Percentiles rank a stretch among this genome's conserved stretches.
Evolutionary conservation across 2,329 filamentous ascomycete genomes (phyloP).

Genomic region (Clarireedia sp.): DNA sequence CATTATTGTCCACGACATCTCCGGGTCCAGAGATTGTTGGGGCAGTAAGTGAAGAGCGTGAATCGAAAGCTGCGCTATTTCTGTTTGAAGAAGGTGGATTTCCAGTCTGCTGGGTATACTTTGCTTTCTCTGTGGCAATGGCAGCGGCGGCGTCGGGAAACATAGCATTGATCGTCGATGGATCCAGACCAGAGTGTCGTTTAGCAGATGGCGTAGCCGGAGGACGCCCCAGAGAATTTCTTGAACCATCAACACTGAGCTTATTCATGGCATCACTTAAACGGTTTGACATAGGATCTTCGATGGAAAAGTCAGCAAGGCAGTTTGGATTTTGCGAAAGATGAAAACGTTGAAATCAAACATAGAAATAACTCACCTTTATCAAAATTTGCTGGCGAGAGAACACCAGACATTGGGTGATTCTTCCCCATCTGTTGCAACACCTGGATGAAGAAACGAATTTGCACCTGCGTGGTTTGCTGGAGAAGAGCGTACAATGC

Average conservation of each 20-base stretch:
- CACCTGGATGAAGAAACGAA: constrained; percentile 98
- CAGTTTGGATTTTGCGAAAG: neutral
- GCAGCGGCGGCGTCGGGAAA: constrained; percentile 96
- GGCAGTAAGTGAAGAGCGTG: constrained; percentile 62
- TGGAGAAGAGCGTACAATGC: constrained; percentile 92
- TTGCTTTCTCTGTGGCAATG: constrained; percentile 97
- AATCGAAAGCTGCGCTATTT: constrained; percentile 76
- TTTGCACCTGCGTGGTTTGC: constrained; percentile 98
- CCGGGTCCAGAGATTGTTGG: constrained; percentile 66
- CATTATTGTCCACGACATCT: constrained; percentile 52
- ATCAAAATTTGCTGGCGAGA: constrained; percentile 93
- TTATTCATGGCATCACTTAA: constrained; percentile 96
- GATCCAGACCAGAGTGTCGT: constrained; percentile 88
- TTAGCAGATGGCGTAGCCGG: constrained; percentile 73
- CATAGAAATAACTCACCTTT: constrained; percentile 56
- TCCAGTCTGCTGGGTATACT: constrained; percentile 92
- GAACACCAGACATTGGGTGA: constrained; percentile 90
- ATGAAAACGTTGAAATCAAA: too few species aligned
- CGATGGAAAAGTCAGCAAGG: constrained; percentile 8
- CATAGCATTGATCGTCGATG: constrained; percentile 94
- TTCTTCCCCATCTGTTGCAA: constrained; percentile 98
- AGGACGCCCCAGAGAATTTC: constrained; percentile 78
- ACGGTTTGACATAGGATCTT: constrained; percentile 94
- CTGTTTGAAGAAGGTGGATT: constrained; percentile 84
- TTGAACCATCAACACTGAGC: constrained; percentile 76